These are phyloP conservation scores for Linderniella brevidens DNA, from an alignment of 257 asterid genomes.

Conservation along the genomic window DNA sequence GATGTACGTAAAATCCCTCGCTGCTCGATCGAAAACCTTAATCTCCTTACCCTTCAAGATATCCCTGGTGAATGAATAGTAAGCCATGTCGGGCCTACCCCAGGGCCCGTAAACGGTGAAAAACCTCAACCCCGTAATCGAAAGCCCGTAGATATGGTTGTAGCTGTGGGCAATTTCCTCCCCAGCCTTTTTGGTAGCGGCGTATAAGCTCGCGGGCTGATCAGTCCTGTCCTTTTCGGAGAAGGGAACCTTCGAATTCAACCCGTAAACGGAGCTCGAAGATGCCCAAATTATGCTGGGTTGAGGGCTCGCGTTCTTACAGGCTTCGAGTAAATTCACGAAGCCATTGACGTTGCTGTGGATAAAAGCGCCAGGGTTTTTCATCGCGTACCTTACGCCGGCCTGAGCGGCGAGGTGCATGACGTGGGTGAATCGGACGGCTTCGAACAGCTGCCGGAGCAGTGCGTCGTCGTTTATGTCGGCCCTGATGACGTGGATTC, in stretches of 20 bases:
- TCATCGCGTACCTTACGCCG: constrained; percentile 4
- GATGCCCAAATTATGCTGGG: constrained; percentile 2
- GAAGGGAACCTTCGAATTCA: constrained; percentile 3
- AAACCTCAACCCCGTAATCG: background rate
- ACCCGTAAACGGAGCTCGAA: constrained; percentile 2
- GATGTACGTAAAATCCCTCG: constrained; percentile 2
- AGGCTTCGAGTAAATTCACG: background rate
- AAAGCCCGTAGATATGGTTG: constrained; percentile 4
- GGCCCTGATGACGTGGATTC: background rate
- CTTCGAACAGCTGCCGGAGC: background rate
- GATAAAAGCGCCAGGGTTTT: background rate
- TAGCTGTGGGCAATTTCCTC: constrained; percentile 3
- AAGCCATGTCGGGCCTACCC: constrained; percentile 4
- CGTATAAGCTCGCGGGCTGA: constrained; percentile 2
- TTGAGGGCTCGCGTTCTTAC: background rate
- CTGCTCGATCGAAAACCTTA: background rate
- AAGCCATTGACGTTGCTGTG: constrained; percentile 5
- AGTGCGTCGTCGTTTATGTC: constrained; percentile 1
- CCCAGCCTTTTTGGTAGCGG: constrained; percentile 3
- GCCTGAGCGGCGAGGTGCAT: constrained; percentile 5
- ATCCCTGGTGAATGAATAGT: constrained; percentile 4
- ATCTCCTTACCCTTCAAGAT: background rate
- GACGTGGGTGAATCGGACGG: background rate
- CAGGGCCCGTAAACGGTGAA: constrained; percentile 4
- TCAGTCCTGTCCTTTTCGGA: constrained; percentile 3